Conservation (phyloP, 176 grass and related monocot genomes). For the Carex myosuroides region DNA sequence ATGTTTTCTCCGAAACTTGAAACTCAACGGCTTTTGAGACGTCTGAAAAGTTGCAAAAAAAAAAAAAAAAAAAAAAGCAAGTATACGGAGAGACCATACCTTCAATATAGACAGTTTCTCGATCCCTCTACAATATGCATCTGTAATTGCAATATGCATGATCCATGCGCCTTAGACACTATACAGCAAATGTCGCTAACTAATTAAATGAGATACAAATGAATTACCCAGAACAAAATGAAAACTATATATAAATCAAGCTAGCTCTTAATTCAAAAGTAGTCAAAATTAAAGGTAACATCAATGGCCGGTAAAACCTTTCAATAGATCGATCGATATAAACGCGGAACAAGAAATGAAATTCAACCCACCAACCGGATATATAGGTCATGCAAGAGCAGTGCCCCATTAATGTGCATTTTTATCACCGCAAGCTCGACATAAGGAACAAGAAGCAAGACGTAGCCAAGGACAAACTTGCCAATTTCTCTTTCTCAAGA, state of each 20-base stretch:
- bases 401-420: not conserved
- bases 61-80: not conserved
- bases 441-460: conserved; percentile 68
- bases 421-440: conserved; percentile 40
- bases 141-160: not conserved
- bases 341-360: not conserved
- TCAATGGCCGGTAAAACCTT: not conserved
- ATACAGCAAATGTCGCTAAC: not conserved
- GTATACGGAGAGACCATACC: not conserved
- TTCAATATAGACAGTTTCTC: not conserved
- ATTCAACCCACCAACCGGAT: not conserved
- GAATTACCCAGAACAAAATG: not conserved
- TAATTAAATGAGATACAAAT: not conserved
- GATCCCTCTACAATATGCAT: not conserved
- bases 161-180: not conserved
- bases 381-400: not conserved
- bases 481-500: conserved; percentile 30
- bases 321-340: not conserved
- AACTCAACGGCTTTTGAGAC: not conserved
- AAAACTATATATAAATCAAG: not conserved
- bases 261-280: not conserved
- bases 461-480: conserved; percentile 91
- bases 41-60: not conserved
- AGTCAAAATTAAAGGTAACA: not conserved
- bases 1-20: not conserved